A percentile compares a stretch with the other conserved stretches of the same genome.
Evolutionary conservation across 139 green algal genomes (phyloP).

Genomic region (Picochlorum sp.): DNA sequence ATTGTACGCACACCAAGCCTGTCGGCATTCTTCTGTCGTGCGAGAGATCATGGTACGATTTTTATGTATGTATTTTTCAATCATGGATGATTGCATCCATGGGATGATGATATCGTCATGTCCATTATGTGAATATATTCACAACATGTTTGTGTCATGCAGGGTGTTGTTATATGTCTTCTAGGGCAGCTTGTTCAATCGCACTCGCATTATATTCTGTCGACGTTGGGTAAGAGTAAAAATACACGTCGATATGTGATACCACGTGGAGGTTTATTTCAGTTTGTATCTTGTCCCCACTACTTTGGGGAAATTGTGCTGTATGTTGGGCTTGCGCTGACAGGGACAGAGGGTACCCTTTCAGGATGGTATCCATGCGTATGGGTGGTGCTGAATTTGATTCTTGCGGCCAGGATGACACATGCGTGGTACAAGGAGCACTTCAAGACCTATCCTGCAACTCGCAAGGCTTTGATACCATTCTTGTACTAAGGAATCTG

Average conservation of each 20-base stretch:
- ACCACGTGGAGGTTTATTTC: constrained; percentile 49
- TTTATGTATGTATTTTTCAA: background rate
- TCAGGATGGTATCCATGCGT: constrained; percentile 19
- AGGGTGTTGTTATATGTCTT: constrained; percentile 37
- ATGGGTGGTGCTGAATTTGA: constrained; percentile 58
- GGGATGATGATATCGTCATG: background rate
- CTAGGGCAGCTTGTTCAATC: constrained; percentile 45
- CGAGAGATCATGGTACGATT: background rate
- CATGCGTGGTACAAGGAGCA: constrained; percentile 49
- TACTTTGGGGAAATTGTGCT: constrained; percentile 77
- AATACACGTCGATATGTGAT: constrained; percentile 1
- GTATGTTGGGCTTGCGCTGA: constrained; percentile 51
- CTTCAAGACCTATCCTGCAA: constrained; percentile 45
- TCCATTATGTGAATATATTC: too few relatives aligned
- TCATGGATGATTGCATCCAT: too few relatives aligned
- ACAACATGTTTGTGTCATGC: background rate
- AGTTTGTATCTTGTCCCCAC: constrained; percentile 69
- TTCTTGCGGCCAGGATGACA: constrained; percentile 49
- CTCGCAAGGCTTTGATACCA: constrained; percentile 38
- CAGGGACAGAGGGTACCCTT: background rate
- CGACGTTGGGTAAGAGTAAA: constrained; percentile 14
- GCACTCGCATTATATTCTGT: constrained; percentile 40
- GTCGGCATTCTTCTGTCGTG: background rate
- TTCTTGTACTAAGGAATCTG: constrained; percentile 29
- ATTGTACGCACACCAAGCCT: too few relatives aligned